Evolutionary conservation across 495 filamentous ascomycete species (phyloP).

Genomic region (Hyaloscypha variabilis): DNA sequence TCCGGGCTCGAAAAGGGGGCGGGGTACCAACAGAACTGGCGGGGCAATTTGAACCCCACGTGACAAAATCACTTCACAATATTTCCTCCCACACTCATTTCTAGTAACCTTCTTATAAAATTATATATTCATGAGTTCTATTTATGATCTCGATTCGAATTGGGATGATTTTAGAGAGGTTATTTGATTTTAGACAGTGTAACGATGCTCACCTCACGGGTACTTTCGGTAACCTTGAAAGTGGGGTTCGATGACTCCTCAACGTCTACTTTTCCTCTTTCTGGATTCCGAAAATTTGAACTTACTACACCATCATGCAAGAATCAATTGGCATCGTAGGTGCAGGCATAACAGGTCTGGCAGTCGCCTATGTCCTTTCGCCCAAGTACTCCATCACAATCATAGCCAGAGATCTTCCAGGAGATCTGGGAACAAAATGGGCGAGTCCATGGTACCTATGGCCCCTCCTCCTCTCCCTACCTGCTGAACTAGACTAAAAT

Average conservation of each 20-base stretch:
- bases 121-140: not conserved
- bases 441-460: conserved; percentile 30
- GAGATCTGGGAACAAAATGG: conserved; percentile 27
- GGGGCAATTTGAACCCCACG: not conserved
- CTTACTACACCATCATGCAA: conserved; percentile 63
- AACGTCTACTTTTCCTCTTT: not conserved
- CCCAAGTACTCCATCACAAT: conserved; percentile 24
- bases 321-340: conserved; percentile 26
- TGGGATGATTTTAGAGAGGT: too few relatives aligned
- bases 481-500: not conserved
- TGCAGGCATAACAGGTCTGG: conserved; percentile 30
- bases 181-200: not conserved
- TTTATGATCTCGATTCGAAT: not conserved
- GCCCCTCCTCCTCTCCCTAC: not conserved
- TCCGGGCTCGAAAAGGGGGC: not conserved
- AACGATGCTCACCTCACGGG: not conserved
- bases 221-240: not conserved
- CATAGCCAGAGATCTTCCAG: conserved; percentile 29
- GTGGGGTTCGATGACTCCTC: conserved; percentile 3
- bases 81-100: not conserved
- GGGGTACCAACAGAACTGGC: not conserved
- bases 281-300: not conserved
- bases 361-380: conserved; percentile 27
- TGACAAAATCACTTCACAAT: not conserved
- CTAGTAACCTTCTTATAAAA: not conserved